phyloP scores from a whole-genome alignment of 1,284 basidiomycete genomes.

The Ganoderma lingzhi region DNA sequence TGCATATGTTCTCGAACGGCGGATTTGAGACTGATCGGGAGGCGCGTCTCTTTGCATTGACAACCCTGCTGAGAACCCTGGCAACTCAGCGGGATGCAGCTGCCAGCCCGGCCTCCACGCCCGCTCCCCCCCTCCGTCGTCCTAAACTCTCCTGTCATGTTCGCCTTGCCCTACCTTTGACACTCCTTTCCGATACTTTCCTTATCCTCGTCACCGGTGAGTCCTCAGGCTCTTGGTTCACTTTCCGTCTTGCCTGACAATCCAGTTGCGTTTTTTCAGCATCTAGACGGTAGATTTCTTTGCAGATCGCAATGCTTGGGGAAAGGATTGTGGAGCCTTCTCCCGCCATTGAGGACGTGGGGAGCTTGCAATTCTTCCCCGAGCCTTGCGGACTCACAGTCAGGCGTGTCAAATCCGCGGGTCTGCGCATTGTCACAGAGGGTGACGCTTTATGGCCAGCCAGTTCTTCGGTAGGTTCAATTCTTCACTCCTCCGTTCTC shows the following conservation, averaged over 20 bases:
- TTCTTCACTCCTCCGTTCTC: neutral
- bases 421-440: constrained; percentile 32
- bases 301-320: constrained; percentile 26
- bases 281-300: neutral
- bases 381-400: constrained; percentile 27
- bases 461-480: constrained; percentile 12
- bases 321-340: constrained; percentile 31
- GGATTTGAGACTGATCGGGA: constrained; percentile 17
- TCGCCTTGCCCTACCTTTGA: constrained; percentile 2
- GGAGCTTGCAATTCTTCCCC: constrained; percentile 9
- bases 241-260: neutral
- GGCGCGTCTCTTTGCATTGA: constrained; percentile 6
- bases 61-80: neutral
- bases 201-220: constrained; percentile 6
- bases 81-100: constrained; percentile 13
- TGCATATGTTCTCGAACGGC: constrained; percentile 10
- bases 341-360: constrained; percentile 15
- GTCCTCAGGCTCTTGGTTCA: neutral
- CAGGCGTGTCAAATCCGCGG: constrained; percentile 29
- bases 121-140: constrained; percentile 1
- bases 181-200: constrained; percentile 2
- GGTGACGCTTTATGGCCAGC: constrained; percentile 19
- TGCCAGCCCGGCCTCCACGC: constrained; percentile 7
- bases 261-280: neutral
- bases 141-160: constrained; percentile 1